These are phyloP conservation scores for Fusarium sp. DNA, from an alignment of 2,329 filamentous ascomycete genomes.

Conservation along the genomic window DNA sequence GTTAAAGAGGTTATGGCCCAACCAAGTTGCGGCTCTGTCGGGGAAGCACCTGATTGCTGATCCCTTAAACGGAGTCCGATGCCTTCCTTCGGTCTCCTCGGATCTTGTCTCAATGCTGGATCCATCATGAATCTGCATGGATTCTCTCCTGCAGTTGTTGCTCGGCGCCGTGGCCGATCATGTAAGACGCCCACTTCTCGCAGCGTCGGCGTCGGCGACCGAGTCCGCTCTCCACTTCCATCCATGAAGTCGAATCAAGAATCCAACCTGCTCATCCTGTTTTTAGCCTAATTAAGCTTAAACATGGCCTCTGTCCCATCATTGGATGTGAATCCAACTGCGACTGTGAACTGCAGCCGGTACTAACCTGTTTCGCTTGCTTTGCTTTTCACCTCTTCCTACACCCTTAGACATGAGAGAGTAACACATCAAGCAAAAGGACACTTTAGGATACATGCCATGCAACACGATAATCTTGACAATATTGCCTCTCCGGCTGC, in stretches of 20 bases:
- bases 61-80: not conserved
- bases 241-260: not conserved
- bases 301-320: too few relatives aligned
- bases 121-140: slow-evolving; percentile 21
- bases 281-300: slow-evolving; percentile 7
- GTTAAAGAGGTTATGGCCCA: too few relatives aligned
- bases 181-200: slow-evolving; percentile 16
- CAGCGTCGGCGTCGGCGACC: slow-evolving; percentile 33
- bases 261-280: not conserved
- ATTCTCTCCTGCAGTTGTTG: slow-evolving; percentile 4
- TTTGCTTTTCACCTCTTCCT: too few relatives aligned
- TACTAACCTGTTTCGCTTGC: too few relatives aligned
- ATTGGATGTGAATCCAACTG: too few relatives aligned
- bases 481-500: too few relatives aligned
- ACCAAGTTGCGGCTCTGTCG: slow-evolving; percentile 9
- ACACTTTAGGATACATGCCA: too few relatives aligned
- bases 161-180: slow-evolving; percentile 32
- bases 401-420: too few relatives aligned
- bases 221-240: slow-evolving; percentile 26
- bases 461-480: too few relatives aligned
- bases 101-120: not conserved
- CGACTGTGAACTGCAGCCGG: too few relatives aligned
- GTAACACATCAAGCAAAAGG: too few relatives aligned
- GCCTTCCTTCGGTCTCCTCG: not conserved
- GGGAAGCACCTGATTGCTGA: slow-evolving; percentile 8